Evolutionary conservation across 78 protist genomes (phyloP), one percentile per base, ranked within the genome.

Genomic region (Cavenderia fasciculata): DNA sequence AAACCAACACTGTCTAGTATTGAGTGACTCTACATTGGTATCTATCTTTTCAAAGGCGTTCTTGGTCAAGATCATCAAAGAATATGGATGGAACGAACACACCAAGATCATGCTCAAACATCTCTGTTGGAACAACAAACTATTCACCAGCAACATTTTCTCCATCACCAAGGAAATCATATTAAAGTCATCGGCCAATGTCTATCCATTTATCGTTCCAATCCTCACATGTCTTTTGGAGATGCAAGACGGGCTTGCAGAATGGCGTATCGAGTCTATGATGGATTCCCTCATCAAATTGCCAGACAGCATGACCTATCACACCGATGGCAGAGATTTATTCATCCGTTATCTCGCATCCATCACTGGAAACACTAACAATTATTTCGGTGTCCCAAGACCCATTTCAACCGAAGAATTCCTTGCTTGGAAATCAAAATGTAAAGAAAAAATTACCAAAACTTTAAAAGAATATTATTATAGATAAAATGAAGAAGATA

Each of bases 81-180:
- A 82, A n/a, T 46, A 82, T 82, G 90, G 90, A 5, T 82, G 77
- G 66, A 46, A 47, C 56, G 90, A 82, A 40, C 19, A 56, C 36
- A 59, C 56, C 6, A 23, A 25, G 27, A 49, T 33, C 19, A 18
- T 82, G 34, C 52, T 82, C 56, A 56, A 40, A 33, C 90, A 82
- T 56, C 33, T 82, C 25, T 49, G 63, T 7, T 82, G 90, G 90
- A 52, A 68, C 16, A 82, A 82, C 46, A 65, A 68, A 57, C 36
- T 43, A 0, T 46, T 68, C 16, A 29, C 66, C 11, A 82, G 61
- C 18, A 68, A 82, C 61, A 43, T 43, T 16, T 68, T 82, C 47
- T 68, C 38, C 29, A 51, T 82, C 19, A 82, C 68, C 54, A 82
- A 82, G 56, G 90, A 82, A 16, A 46, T 74, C 3, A 23, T 82